These are phyloP conservation scores for Melampsora abietis-canadensis DNA, from an alignment of 1,284 basidiomycete genomes.

Conservation along the genomic window DNA sequence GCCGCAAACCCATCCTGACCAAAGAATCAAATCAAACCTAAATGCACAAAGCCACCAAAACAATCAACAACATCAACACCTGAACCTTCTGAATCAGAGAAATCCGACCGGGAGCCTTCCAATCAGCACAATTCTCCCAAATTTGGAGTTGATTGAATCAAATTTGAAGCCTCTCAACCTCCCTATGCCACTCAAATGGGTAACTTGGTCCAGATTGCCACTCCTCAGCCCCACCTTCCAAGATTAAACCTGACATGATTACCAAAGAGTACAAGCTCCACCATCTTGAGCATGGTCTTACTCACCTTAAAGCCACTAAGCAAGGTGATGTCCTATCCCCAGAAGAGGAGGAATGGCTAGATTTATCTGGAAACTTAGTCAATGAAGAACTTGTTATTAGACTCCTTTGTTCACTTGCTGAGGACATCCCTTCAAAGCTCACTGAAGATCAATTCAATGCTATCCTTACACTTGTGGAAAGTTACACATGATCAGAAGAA, in stretches of 20 bases:
- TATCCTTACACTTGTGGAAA: background rate
- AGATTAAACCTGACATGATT: too few relatives aligned
- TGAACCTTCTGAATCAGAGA: background rate
- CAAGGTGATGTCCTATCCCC: too few relatives aligned
- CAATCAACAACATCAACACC: too few relatives aligned
- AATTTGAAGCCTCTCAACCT: background rate
- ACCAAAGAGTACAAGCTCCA: too few relatives aligned
- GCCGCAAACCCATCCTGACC: too few relatives aligned
- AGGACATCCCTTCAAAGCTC: background rate
- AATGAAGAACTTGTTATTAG: too few relatives aligned
- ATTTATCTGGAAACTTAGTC: too few relatives aligned
- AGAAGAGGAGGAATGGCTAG: too few relatives aligned
- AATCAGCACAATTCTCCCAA: background rate
- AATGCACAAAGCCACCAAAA: too few relatives aligned
- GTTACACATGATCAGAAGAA: background rate
- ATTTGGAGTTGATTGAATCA: background rate
- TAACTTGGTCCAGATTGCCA: background rate
- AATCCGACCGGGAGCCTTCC: background rate
- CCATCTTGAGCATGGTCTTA: too few relatives aligned
- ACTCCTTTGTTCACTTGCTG: background rate
- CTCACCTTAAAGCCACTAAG: too few relatives aligned
- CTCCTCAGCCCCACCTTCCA: background rate
- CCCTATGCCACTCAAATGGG: background rate
- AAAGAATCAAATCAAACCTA: too few relatives aligned
- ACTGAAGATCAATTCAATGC: background rate